A percentile compares a stretch with the other conserved stretches of the same genome.
Evolutionary conservation across 306 rosid species (phyloP).

Genomic region (Inga oerstediana): DNA sequence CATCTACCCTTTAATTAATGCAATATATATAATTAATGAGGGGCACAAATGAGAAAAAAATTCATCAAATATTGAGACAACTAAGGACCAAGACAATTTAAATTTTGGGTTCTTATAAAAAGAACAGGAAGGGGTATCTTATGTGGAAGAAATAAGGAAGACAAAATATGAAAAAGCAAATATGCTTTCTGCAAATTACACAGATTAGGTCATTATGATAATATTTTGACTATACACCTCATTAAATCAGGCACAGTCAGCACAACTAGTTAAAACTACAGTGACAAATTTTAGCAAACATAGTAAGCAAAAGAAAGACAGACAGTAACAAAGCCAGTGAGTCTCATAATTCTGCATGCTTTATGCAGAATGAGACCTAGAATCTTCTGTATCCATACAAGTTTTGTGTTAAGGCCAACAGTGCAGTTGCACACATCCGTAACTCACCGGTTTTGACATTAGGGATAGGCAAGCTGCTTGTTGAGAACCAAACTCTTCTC

Average conservation of each 20-base stretch:
- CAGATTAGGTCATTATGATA: neutral
- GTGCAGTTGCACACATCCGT: neutral
- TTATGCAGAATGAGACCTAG: neutral
- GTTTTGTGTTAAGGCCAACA: neutral
- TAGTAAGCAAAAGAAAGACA: neutral
- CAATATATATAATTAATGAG: too few species aligned
- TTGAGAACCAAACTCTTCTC: constrained; percentile 12
- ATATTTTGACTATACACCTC: neutral
- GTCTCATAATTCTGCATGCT: neutral
- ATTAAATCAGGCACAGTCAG: neutral
- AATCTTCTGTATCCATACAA: neutral
- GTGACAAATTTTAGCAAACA: neutral
- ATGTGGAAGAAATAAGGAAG: neutral
- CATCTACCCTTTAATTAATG: too few species aligned
- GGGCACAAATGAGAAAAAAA: too few species aligned
- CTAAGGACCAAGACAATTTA: too few species aligned
- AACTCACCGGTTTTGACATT: constrained; percentile 6
- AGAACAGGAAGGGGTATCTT: neutral
- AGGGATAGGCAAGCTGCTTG: neutral
- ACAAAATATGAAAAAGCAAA: neutral
- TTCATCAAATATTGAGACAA: too few species aligned
- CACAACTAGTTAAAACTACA: neutral
- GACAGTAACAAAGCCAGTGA: neutral
- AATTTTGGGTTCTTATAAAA: too few species aligned
- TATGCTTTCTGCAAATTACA: neutral